A percentile compares a stretch with the other conserved stretches of the same genome.
Evolutionary conservation across 2,329 filamentous ascomycete species (phyloP).

Genomic region (Ophiostoma fasciatum): DNA sequence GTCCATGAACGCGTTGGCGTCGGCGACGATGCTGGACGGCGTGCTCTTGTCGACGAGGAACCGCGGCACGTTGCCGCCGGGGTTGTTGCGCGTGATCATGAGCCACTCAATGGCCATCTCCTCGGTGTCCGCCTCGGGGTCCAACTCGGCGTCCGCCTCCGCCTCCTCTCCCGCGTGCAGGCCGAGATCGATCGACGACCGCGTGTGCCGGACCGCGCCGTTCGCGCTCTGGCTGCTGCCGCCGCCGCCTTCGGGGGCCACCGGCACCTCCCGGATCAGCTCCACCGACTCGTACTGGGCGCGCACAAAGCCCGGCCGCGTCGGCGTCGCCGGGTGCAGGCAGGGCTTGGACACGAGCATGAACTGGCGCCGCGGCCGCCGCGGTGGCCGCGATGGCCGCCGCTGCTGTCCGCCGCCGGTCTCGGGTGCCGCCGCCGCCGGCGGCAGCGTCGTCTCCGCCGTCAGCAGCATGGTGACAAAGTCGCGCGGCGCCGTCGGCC

Average conservation of each 20-base stretch:
- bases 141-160: conserved; percentile 15
- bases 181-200: conserved; percentile 29
- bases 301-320: conserved; percentile 58
- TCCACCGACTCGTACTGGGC: conserved; percentile 88
- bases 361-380: conserved; percentile 53
- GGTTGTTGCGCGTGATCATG: conserved; percentile 83
- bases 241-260: conserved; percentile 28
- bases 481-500: conserved; percentile 74
- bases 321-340: conserved; percentile 56
- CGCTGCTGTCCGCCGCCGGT: too few relatives aligned
- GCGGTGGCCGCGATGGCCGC: conserved; percentile 18
- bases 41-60: conserved; percentile 89
- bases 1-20: conserved; percentile 67
- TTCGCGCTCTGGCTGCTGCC: too few relatives aligned
- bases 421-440: not conserved
- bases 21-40: conserved; percentile 61
- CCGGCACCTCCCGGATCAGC: conserved; percentile 68
- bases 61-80: conserved; percentile 72
- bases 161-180: conserved; percentile 17
- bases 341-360: conserved; percentile 83
- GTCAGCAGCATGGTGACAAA: conserved; percentile 64
- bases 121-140: conserved; percentile 19
- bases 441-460: not conserved
- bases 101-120: conserved; percentile 62
- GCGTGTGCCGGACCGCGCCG: conserved; percentile 22